phyloP scores from a whole-genome alignment of 2,329 filamentous ascomycete species.

The Fusarium floridanum region DNA sequence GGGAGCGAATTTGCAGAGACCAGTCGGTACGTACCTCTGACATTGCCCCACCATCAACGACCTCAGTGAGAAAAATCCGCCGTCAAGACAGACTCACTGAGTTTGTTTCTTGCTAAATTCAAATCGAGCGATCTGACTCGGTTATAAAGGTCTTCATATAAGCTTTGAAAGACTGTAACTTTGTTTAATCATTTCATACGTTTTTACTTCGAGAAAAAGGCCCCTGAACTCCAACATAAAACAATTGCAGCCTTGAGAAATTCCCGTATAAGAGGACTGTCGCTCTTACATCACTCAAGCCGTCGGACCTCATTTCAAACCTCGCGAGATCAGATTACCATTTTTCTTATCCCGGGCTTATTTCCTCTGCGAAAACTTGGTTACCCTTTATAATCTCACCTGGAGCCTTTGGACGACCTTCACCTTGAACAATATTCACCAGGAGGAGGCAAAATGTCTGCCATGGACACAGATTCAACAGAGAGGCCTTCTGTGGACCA shows the following conservation, averaged over 20 bases:
- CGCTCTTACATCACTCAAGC: background rate
- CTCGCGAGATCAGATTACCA: background rate
- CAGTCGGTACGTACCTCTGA: constrained; percentile 36
- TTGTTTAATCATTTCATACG: too few species aligned
- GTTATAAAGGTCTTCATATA: background rate
- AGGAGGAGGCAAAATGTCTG: background rate
- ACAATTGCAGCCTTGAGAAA: constrained; percentile 6
- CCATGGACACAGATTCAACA: background rate
- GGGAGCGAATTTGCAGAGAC: constrained; percentile 21
- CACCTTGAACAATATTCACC: background rate
- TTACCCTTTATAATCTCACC: background rate
- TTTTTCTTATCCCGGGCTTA: background rate
- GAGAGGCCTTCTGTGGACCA: background rate
- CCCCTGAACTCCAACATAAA: background rate
- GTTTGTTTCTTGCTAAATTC: background rate
- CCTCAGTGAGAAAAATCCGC: constrained; percentile 40
- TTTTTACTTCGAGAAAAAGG: background rate
- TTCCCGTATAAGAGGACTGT: constrained; percentile 10
- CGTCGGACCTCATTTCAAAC: too few species aligned
- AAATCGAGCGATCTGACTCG: background rate
- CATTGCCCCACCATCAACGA: constrained; percentile 27
- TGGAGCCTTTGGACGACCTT: background rate
- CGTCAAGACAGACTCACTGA: background rate
- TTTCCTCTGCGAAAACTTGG: background rate
- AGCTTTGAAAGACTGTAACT: too few species aligned